Evolutionary conservation across 2,329 filamentous ascomycete species (phyloP).

Genomic region (Parastagonospora avenae): DNA sequence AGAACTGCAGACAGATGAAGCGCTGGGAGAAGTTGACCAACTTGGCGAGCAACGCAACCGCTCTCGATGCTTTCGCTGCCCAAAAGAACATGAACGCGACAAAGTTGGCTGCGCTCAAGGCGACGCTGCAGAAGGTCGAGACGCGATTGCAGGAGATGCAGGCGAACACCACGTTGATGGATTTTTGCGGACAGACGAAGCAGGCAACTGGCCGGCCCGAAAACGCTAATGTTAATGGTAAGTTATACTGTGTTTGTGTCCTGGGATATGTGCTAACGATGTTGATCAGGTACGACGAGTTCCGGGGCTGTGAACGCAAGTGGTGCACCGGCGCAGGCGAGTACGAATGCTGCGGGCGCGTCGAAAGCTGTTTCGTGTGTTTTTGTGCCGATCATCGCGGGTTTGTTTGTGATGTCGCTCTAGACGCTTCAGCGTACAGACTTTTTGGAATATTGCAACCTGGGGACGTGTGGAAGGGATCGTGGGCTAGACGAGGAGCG

Average conservation of each 20-base stretch:
- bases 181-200: slow-evolving; percentile 23
- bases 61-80: slow-evolving; percentile 24
- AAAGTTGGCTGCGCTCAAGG: slow-evolving; percentile 25
- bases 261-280: neutral
- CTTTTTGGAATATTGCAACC: neutral
- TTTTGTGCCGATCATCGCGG: slow-evolving; percentile 20
- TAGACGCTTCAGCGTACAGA: slow-evolving; percentile 5
- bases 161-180: slow-evolving; percentile 34
- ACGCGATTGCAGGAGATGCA: slow-evolving; percentile 28
- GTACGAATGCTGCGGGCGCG: slow-evolving; percentile 12
- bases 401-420: slow-evolving; percentile 21
- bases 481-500: no score
- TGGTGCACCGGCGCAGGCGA: neutral
- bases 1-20: slow-evolving; percentile 30
- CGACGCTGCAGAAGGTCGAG: slow-evolving; percentile 24
- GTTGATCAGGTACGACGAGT: slow-evolving; percentile 3
- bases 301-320: neutral
- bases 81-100: slow-evolving; percentile 30
- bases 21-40: slow-evolving; percentile 23
- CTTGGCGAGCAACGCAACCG: slow-evolving; percentile 33
- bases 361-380: slow-evolving; percentile 22
- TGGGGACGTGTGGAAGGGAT: no score
- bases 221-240: neutral
- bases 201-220: slow-evolving; percentile 16
- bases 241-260: neutral